Percentiles rank a stretch among this genome's conserved stretches.
These are phyloP conservation scores for Lentinula boryana DNA, from an alignment of 768 basidiomycete genomes.

Conservation along the genomic window DNA sequence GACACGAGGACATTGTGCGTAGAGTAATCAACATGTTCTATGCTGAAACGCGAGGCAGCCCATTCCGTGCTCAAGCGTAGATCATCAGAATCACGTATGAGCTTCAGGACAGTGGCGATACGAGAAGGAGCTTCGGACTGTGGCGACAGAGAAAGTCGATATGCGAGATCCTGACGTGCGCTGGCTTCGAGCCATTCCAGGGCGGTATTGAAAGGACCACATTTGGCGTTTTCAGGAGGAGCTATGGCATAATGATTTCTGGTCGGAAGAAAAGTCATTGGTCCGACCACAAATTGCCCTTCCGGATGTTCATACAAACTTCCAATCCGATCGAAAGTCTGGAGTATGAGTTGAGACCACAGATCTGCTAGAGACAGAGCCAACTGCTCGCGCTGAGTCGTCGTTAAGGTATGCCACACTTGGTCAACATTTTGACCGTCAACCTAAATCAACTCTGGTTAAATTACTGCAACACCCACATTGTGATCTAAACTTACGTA, in stretches of 20 bases:
- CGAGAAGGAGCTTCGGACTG: neutral
- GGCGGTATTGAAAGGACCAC: conserved; percentile 8
- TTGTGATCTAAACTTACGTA: conserved; percentile 3
- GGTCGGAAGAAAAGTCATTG: conserved; percentile 7
- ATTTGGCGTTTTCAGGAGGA: conserved; percentile 3
- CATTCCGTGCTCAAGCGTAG: neutral
- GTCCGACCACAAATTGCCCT: conserved; percentile 6
- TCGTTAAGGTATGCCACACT: conserved; percentile 1
- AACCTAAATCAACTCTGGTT: neutral
- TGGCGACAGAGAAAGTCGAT: conserved; percentile 1
- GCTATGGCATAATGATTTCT: neutral
- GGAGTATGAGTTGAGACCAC: conserved; percentile 6
- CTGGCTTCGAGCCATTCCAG: conserved; percentile 6
- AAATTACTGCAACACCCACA: neutral
- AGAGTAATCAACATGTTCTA: conserved; percentile 6
- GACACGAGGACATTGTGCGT: conserved; percentile 2
- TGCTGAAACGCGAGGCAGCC: neutral
- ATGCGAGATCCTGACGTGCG: conserved; percentile 8
- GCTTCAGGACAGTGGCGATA: neutral
- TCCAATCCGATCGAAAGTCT: conserved; percentile 8
- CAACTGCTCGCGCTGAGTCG: conserved; percentile 1
- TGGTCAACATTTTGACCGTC: neutral
- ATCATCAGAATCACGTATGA: neutral
- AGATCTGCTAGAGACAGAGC: conserved; percentile 5
- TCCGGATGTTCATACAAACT: neutral